Conservation (phyloP, 2,329 filamentous ascomycete genomes). For the Aciculosporium take region DNA sequence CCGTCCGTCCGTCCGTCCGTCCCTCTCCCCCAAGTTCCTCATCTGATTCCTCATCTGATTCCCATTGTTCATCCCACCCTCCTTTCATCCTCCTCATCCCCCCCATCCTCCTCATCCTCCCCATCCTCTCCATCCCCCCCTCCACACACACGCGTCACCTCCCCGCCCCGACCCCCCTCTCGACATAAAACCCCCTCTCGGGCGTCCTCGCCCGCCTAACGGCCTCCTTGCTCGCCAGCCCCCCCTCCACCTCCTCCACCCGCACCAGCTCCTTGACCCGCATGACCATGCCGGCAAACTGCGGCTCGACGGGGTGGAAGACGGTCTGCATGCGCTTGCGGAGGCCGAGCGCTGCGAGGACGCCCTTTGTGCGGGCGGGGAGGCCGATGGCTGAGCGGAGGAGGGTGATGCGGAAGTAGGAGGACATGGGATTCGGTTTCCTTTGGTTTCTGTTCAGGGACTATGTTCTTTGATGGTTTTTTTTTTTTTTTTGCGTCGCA, state of each 20-base stretch:
- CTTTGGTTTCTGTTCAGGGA: too few relatives aligned
- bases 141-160: slow-evolving; percentile 13
- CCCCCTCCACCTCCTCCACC: slow-evolving; percentile 60
- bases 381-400: slow-evolving; percentile 83
- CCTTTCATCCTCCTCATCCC: neutral
- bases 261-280: slow-evolving; percentile 84
- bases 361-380: slow-evolving; percentile 62
- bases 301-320: slow-evolving; percentile 70
- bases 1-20: too few relatives aligned
- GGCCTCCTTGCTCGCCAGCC: slow-evolving; percentile 46
- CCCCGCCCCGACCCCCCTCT: too few relatives aligned
- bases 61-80: neutral
- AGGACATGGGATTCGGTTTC: slow-evolving; percentile 33
- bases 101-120: neutral
- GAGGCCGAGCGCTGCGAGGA: slow-evolving; percentile 73
- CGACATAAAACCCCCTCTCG: slow-evolving; percentile 67
- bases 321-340: slow-evolving; percentile 75
- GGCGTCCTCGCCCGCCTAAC: slow-evolving; percentile 59
- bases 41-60: too few relatives aligned
- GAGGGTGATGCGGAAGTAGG: slow-evolving; percentile 83
- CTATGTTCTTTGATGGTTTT: neutral
- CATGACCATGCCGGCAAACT: slow-evolving; percentile 82
- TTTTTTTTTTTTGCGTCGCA: too few relatives aligned
- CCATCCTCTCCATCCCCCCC: neutral
- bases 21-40: too few relatives aligned